Percentiles rank a stretch among this genome's conserved stretches.
phyloP scores from a whole-genome alignment of 768 basidiomycete species.

The Boletus rubescentipes region DNA sequence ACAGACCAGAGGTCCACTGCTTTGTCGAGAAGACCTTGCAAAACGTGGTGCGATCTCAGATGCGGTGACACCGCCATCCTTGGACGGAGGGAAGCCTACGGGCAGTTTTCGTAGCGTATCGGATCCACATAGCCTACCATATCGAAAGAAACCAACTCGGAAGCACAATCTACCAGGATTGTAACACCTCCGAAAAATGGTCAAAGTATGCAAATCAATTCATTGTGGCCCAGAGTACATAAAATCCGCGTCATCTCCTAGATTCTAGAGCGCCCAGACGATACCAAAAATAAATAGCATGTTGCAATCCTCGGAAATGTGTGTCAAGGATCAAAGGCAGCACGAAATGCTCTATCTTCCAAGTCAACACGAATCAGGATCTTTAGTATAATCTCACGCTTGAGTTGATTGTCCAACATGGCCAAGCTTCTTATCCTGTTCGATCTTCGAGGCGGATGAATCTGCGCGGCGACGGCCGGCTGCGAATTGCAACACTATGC shows the following conservation, averaged over 20 bases:
- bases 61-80: no score
- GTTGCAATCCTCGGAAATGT: not conserved
- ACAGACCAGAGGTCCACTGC: not conserved
- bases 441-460: not conserved
- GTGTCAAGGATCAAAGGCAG: not conserved
- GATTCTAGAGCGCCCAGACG: not conserved
- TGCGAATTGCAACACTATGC: constrained; percentile 36
- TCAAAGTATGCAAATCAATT: not conserved
- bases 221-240: not conserved
- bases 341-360: no score
- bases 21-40: no score
- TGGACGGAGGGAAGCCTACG: no score
- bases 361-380: not conserved
- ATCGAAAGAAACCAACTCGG: no score
- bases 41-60: no score
- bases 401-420: not conserved
- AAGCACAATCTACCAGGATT: not conserved
- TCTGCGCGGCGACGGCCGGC: constrained; percentile 15
- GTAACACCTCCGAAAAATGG: not conserved
- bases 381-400: not conserved
- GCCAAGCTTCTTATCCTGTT: not conserved
- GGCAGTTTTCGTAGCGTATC: no score
- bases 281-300: not conserved
- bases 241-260: no score
- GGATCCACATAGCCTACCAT: not conserved